Conservation (phyloP, 768 basidiomycete genomes). For the Gymnopilus junonius region DNA sequence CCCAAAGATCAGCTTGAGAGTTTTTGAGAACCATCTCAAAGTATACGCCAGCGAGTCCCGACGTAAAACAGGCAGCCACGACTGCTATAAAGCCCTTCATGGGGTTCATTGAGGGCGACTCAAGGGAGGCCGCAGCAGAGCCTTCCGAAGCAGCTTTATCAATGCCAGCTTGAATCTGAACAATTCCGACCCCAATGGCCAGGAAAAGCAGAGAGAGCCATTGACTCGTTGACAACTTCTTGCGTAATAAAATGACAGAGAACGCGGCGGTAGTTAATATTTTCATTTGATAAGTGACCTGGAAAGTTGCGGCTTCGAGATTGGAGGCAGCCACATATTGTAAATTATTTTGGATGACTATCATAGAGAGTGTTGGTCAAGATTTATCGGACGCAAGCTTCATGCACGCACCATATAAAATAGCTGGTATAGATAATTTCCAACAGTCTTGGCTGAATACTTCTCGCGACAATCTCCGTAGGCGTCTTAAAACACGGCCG, state of each 20-base stretch:
- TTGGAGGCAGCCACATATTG: slow-evolving; percentile 96
- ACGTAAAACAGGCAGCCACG: slow-evolving; percentile 89
- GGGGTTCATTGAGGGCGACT: slow-evolving; percentile 71
- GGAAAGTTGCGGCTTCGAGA: slow-evolving; percentile 94
- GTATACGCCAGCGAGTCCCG: slow-evolving; percentile 95
- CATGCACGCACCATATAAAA: slow-evolving; percentile 70
- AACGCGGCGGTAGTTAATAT: slow-evolving; percentile 93
- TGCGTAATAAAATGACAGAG: slow-evolving; percentile 81
- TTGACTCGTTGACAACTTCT: slow-evolving; percentile 71
- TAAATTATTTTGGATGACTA: slow-evolving; percentile 94
- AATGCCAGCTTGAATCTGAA: slow-evolving; percentile 74
- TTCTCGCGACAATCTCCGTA: slow-evolving; percentile 63
- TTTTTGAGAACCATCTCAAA: slow-evolving; percentile 98
- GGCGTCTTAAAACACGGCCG: slow-evolving; percentile 43
- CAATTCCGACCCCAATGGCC: slow-evolving; percentile 87
- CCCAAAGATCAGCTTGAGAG: slow-evolving; percentile 89
- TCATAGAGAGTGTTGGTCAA: slow-evolving; percentile 17
- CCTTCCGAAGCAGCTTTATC: slow-evolving; percentile 23
- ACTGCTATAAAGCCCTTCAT: slow-evolving; percentile 91
- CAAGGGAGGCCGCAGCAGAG: slow-evolving; percentile 18
- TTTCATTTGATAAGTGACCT: slow-evolving; percentile 98
- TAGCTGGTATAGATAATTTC: slow-evolving; percentile 96
- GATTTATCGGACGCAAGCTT: no score
- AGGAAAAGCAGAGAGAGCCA: slow-evolving; percentile 88
- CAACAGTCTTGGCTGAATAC: slow-evolving; percentile 93